Percentiles rank a stretch among this genome's conserved stretches.
Evolutionary conservation across 352 stramenopile species (phyloP).

Genomic region (Phytopythium aichiense): DNA sequence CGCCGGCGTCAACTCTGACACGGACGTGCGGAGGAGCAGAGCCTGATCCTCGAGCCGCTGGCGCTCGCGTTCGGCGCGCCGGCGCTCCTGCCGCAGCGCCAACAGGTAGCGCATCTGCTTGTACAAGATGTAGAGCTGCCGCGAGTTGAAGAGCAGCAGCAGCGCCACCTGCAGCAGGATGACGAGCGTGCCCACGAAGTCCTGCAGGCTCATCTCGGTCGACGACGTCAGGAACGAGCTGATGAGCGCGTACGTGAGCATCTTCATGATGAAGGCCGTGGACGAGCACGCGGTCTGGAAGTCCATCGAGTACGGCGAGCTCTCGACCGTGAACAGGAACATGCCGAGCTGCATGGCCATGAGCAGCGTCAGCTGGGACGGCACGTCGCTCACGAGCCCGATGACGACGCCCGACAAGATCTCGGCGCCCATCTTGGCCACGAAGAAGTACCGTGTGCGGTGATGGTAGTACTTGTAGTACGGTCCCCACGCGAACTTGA

Average conservation of each 20-base stretch:
- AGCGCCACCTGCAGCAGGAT: constrained; percentile 62
- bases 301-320: constrained; percentile 56
- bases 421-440: constrained; percentile 73
- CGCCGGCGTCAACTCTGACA: constrained; percentile 31
- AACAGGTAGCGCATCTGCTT: constrained; percentile 72
- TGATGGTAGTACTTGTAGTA: constrained; percentile 85
- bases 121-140: constrained; percentile 73
- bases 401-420: constrained; percentile 72
- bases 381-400: constrained; percentile 66
- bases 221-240: constrained; percentile 63
- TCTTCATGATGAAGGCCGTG: constrained; percentile 78
- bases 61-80: constrained; percentile 21
- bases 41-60: constrained; percentile 18
- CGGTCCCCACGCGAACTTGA: constrained; percentile 76
- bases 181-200: constrained; percentile 59
- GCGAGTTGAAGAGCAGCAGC: constrained; percentile 71
- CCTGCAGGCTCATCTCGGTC: constrained; percentile 36
- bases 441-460: constrained; percentile 64
- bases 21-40: constrained; percentile 29
- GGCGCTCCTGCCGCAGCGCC: constrained; percentile 36
- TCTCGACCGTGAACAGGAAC: constrained; percentile 72
- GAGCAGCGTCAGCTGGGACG: constrained; percentile 66
- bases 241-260: constrained; percentile 80
- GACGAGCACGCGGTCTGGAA: constrained; percentile 72
- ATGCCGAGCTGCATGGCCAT: constrained; percentile 69